These are phyloP conservation scores for Pestalotiopsis sp. DNA, from an alignment of 2,329 filamentous ascomycete species.

Conservation along the genomic window DNA sequence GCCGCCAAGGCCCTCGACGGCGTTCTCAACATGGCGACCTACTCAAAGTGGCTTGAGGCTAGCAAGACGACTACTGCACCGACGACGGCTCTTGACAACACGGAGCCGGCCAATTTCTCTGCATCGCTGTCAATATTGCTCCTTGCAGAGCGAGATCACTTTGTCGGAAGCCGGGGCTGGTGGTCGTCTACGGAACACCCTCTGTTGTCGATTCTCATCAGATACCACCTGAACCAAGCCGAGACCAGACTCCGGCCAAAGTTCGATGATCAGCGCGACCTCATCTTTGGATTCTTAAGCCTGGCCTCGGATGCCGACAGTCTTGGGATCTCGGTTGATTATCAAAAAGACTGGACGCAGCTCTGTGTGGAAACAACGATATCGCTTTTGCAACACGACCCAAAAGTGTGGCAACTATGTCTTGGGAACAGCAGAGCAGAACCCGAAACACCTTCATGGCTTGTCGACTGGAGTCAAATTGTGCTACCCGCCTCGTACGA, in stretches of 20 bases:
- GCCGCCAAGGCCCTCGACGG: constrained; percentile 23
- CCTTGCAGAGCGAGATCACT: constrained; percentile 19
- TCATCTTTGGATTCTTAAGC: not conserved
- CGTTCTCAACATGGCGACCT: constrained; percentile 25
- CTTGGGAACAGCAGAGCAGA: not conserved
- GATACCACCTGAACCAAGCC: constrained; percentile 14
- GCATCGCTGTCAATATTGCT: constrained; percentile 20
- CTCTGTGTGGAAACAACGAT: not conserved
- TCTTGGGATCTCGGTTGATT: not conserved
- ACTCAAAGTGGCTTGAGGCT: constrained; percentile 24
- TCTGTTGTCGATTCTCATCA: constrained; percentile 19
- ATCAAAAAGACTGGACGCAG: not conserved
- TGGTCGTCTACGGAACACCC: constrained; percentile 18
- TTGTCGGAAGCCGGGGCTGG: constrained; percentile 1
- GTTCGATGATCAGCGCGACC: not conserved
- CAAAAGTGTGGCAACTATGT: not conserved
- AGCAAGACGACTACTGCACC: constrained; percentile 5
- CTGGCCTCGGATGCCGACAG: not conserved
- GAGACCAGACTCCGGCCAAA: constrained; percentile 3
- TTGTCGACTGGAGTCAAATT: constrained; percentile 21
- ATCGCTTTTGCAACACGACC: not conserved
- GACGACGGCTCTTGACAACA: constrained; percentile 13
- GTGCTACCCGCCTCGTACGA: not conserved
- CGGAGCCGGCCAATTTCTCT: constrained; percentile 23
- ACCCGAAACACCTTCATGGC: constrained; percentile 17